phyloP scores from a whole-genome alignment of 1,284 basidiomycete species.

The Mixia osmundae region DNA sequence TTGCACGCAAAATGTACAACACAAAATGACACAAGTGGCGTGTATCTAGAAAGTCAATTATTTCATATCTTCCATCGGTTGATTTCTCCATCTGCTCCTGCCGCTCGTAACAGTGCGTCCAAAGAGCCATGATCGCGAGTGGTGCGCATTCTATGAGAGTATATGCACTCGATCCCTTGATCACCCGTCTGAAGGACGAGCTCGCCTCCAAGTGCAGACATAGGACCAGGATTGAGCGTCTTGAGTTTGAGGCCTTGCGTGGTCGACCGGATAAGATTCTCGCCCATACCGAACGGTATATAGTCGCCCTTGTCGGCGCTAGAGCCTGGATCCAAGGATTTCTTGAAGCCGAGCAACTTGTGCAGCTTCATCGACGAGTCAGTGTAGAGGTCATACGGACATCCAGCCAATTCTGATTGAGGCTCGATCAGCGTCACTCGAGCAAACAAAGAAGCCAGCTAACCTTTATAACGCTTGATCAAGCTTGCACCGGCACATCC shows the following conservation, averaged over 20 bases:
- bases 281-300: background rate
- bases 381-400: background rate
- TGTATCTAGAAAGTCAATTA: background rate
- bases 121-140: slow-evolving; percentile 1
- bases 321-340: background rate
- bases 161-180: background rate
- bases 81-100: background rate
- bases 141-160: background rate
- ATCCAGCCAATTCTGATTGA: background rate
- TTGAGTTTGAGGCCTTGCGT: background rate
- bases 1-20: background rate
- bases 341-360: background rate
- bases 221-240: background rate
- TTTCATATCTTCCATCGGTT: background rate
- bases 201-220: slow-evolving; percentile 1
- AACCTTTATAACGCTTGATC: slow-evolving; percentile 1
- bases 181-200: background rate
- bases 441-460: too few relatives aligned
- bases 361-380: background rate
- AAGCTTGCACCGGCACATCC: slow-evolving; percentile 1
- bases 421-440: background rate
- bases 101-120: background rate
- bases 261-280: background rate
- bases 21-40: background rate
- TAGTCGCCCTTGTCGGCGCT: slow-evolving; percentile 1